Base-by-base conservation (phyloP, 2,329 filamentous ascomycete genomes). In the Cladophialophora exuberans region DNA sequence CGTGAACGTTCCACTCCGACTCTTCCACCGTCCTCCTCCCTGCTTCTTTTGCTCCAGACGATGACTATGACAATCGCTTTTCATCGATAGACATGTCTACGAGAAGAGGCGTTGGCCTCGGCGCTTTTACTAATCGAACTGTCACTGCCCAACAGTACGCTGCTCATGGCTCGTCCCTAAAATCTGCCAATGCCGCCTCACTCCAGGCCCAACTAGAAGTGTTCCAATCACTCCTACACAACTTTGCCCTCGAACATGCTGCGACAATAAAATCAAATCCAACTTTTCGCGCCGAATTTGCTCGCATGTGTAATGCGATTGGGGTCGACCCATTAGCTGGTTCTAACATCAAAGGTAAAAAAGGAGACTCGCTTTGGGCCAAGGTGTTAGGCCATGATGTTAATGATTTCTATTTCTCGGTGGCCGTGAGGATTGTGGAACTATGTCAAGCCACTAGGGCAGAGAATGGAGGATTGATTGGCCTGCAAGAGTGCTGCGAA, bases 371-470 rank as follows among this genome's bases (percentile, higher is more conserved):
- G 55, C 85, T 97, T 56, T 97, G 94, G 93, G 88, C 90, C 6
- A 92, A 97, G 76, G 83, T 97, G 60, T 81, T 97, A 17, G 94
- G 94, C 25, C 84, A 88, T 56, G 91, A 86, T 65, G 92, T 99
- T 64, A 96, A 97, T 70, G 94, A 99, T 72, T 99, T 99, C 70
- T 99, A 97, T 76, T 97, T 97, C 72, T 93, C 96, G 76, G 84
- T 99, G 41, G 94, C 91, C 1, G 93, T 97, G n/a, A 83, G 90
- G 45, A 89, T 97, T 1, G 94, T 99, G 4, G 93, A 97, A 72
- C 85, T 97, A 6, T 99, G 94, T 69, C 81, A 90, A 4, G 84
- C 87, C 48, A 97, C 91, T 39, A 80, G 94, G 48, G 84, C 83
- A 3, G 93, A 97, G 73, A 99, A 99, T 70, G 94, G 94, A 5